Base-by-base conservation (phyloP, 164 flowering plant species). In the Piper longum region DNA sequence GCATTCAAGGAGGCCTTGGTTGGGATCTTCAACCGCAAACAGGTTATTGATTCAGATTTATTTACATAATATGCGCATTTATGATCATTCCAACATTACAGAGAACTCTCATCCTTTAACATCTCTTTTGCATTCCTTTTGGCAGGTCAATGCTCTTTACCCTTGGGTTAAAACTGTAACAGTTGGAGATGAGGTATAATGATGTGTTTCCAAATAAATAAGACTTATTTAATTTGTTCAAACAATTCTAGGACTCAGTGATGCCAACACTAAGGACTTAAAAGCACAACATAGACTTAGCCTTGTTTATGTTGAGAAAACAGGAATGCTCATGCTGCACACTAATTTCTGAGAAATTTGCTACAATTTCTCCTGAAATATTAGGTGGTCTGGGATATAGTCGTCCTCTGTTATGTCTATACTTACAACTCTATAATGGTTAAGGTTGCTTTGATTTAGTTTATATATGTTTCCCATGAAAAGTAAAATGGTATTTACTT, bases 241-340 rank as follows among this genome's bases (percentile, higher is more conserved):
- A 9, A 48, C 36, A 26, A 26, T 26, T 26, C 36, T 26, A 26
- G 36, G 36, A 26, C 36, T 26, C 36, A 26, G 36, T 26, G 36
- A 26, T 26, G 36, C 36, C 36, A 26, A 26, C 36, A 26, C 36
- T 26, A 26, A 2, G 36, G 36, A 26, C 1, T 26, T 26, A 26
- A 2, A 26, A 26, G 36, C 36, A 26, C 36, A 26, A 26, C 36
- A 26, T 26, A 26, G 36, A 26, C 36, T 26, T 26, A 26, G 36
- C 36, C 36, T 26, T 26, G 36, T 26, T 26, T 26, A 26, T 26
- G 36, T 48, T 48, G 14, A 48, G 14, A 48, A 48, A 48, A 17
- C 80, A 86, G 85, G 86, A 76, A 42, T 71, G 74, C 63, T 83
- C 93, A 3, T 71, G 81, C 64, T 83, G 88, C 62, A 70, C 89